These are phyloP conservation scores for Talaromyces sp. DNA, from an alignment of 2,329 filamentous ascomycete species.

Conservation along the genomic window DNA sequence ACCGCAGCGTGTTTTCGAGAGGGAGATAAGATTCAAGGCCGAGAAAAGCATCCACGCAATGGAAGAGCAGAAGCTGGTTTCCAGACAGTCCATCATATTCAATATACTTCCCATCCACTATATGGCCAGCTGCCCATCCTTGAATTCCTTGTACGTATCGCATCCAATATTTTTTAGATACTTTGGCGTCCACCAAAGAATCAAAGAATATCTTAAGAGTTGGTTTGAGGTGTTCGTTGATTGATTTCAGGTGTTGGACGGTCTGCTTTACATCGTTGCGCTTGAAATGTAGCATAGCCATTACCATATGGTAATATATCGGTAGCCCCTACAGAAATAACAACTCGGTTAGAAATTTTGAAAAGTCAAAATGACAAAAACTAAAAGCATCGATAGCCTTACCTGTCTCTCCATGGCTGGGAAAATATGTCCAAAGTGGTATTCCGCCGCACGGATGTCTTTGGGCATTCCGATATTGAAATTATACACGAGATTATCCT, in stretches of 20 bases:
- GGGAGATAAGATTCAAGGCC: constrained; percentile 25
- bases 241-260: constrained; percentile 3
- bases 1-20: constrained; percentile 15
- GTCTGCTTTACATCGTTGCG: constrained; percentile 16
- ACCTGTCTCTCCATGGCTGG: constrained; percentile 22
- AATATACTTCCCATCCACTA: constrained; percentile 24
- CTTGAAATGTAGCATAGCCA: constrained; percentile 19
- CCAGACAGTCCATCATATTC: constrained; percentile 25
- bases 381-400: neutral
- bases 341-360: neutral
- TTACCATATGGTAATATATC: constrained; percentile 25
- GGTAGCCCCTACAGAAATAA: constrained; percentile 16
- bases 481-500: constrained; percentile 21
- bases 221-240: constrained; percentile 11
- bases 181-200: constrained; percentile 17
- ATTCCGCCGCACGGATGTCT: constrained; percentile 22
- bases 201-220: constrained; percentile 19
- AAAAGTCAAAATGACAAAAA: neutral
- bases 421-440: constrained; percentile 28
- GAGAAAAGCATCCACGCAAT: neutral
- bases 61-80: constrained; percentile 29
- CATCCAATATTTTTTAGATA: constrained; percentile 27
- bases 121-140: constrained; percentile 30
- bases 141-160: constrained; percentile 32
- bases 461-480: constrained; percentile 28